Conservation (phyloP, 116 monocot species). For the Iris pallida region DNA sequence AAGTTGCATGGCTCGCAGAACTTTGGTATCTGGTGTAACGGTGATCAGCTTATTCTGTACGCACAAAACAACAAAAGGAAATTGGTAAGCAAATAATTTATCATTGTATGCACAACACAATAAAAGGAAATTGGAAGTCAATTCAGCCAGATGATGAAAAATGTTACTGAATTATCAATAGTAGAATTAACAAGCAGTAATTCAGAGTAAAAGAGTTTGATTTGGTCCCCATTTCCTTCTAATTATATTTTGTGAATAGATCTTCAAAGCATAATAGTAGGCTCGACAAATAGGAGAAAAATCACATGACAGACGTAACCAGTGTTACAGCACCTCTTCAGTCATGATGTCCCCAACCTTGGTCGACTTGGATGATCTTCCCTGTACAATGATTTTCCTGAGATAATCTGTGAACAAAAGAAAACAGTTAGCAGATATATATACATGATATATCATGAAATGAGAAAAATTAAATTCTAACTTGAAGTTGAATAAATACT, state of each 20-base stretch:
- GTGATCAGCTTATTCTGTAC: constrained; percentile 92
- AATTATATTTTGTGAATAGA: background rate
- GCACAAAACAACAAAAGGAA: constrained; percentile 3
- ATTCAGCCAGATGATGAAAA: no score
- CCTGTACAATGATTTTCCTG: constrained; percentile 92
- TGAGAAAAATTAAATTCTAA: no score
- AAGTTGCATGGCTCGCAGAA: constrained; percentile 93
- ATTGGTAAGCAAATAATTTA: no score
- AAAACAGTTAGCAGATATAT: constrained; percentile 1
- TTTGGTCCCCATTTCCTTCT: no score
- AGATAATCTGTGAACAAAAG: constrained; percentile 73
- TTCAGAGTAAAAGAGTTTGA: no score
- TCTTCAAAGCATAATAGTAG: background rate
- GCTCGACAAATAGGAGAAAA: background rate
- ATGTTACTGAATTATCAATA: no score
- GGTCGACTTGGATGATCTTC: constrained; percentile 95
- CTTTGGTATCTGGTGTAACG: constrained; percentile 79
- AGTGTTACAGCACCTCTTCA: constrained; percentile 59
- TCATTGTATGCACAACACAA: background rate
- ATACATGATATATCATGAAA: background rate
- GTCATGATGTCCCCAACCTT: constrained; percentile 99
- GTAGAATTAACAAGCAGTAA: no score
- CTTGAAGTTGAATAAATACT: no score
- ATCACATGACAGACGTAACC: background rate
- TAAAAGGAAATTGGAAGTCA: no score